phyloP scores from a whole-genome alignment of 148 eudicot species.

The Vaccinium darrowii region DNA sequence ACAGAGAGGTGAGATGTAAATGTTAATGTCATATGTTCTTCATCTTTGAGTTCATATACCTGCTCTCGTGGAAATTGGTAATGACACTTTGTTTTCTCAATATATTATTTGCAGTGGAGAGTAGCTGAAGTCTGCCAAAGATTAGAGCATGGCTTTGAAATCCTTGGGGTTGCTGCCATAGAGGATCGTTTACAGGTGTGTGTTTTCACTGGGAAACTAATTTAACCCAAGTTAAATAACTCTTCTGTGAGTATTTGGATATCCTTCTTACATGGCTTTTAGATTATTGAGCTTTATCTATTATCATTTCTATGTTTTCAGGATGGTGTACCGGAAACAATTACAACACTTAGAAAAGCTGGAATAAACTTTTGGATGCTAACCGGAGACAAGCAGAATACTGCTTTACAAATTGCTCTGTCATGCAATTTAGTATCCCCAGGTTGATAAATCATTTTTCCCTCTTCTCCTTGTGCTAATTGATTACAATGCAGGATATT shows the following conservation, averaged over 20 bases:
- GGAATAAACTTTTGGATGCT: constrained; percentile 99
- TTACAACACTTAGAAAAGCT: constrained; percentile 82
- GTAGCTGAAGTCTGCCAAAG: constrained; percentile 94
- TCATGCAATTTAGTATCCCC: constrained; percentile 96
- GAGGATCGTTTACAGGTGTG: constrained; percentile 91
- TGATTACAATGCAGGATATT: background rate
- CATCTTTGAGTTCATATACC: background rate
- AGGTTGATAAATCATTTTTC: constrained; percentile 39
- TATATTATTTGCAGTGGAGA: constrained; percentile 64
- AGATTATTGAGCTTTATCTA: constrained; percentile 2
- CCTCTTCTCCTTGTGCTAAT: background rate
- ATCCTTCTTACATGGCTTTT: background rate
- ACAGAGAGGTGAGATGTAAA: constrained; percentile 74
- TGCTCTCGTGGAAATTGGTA: background rate
- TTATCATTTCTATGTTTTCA: constrained; percentile 26
- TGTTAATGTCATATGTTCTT: constrained; percentile 6
- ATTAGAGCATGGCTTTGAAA: constrained; percentile 76
- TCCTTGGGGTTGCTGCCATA: constrained; percentile 95
- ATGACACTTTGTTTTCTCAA: constrained; percentile 7
- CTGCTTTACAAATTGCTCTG: constrained; percentile 94
- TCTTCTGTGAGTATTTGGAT: background rate
- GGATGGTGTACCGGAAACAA: constrained; percentile 97
- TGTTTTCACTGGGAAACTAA: constrained; percentile 9
- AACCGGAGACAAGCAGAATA: constrained; percentile 93
- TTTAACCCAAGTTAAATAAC: background rate